A percentile compares a stretch with the other conserved stretches of the same genome.
These are phyloP conservation scores for Rubia occidens DNA, from an alignment of 305 asterid species.

Conservation along the genomic window DNA sequence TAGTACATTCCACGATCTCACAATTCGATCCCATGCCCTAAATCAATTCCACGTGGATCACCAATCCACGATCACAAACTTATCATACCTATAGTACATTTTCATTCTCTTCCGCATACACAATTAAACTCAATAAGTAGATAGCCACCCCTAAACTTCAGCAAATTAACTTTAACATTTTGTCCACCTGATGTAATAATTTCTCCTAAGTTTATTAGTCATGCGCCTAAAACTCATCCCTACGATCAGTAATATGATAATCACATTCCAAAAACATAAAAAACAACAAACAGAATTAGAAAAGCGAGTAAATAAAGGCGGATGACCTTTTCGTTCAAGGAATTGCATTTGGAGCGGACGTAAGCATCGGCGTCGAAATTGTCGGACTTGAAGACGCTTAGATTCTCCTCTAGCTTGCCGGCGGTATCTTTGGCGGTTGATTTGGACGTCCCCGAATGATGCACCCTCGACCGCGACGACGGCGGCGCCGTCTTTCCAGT, in stretches of 20 bases:
- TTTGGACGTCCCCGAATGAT: constrained; percentile 22
- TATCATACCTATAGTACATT: background rate
- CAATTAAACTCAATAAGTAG: background rate
- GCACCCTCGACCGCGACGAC: constrained; percentile 75
- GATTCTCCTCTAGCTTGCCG: constrained; percentile 77
- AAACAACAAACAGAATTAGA: background rate
- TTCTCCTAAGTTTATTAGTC: background rate
- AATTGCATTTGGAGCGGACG: constrained; percentile 84
- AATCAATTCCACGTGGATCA: background rate
- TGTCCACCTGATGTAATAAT: background rate
- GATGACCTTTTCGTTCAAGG: constrained; percentile 72
- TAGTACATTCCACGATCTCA: background rate
- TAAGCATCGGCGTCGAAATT: constrained; percentile 76
- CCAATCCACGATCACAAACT: background rate
- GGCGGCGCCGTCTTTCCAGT: constrained; percentile 39
- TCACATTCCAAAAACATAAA: background rate
- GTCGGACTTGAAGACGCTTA: constrained; percentile 85
- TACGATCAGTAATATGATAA: background rate
- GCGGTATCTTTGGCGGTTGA: constrained; percentile 42
- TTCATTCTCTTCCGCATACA: background rate
- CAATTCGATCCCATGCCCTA: background rate
- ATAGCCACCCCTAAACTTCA: background rate
- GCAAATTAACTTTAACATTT: background rate
- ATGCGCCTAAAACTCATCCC: background rate
- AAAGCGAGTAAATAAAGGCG: background rate